Evolutionary conservation across 2,329 filamentous ascomycete genomes (phyloP), one percentile per base, ranked within the genome.

Genomic region (Diplodia corticola): DNA sequence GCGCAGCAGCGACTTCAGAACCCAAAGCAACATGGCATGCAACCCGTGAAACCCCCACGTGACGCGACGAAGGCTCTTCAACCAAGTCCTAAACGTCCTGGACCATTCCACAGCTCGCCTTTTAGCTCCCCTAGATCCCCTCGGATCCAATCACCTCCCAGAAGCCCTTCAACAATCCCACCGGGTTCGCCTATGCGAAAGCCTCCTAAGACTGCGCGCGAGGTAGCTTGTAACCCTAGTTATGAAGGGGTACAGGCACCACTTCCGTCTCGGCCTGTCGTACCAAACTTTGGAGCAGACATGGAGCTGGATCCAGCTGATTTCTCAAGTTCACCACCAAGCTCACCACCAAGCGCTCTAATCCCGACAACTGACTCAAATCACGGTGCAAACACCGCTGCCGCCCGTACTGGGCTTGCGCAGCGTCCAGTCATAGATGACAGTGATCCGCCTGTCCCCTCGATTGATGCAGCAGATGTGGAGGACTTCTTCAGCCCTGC

Each of bases 51-150:
- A 35, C 12, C 12, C 12, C n/a, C 44, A 24, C 40, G 17, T n/a
- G 17, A 20, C 24, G 35, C 7, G 4, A 5, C 57, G 10, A 28
- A 24, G 44, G 12, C 26, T n/a, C 57, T n/a, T 12, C 12, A 49
- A 33, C 57, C 5, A 49, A 35, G n/a, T 5, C 33, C n/a, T 33
- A 17, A 26, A 5, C 33, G 50, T 26, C 26, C 17, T n/a, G 15
- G 7, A 3, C 57, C 44, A 49, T 63, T 63, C 33, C 26, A 63
- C 60, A 63, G 60, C 49, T 63, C 60, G 15, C 60, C 60, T 5
- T 51, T 63, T 33, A 63, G 48, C 33, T 35, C 48, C 15, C 44
- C 49, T 17, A 30, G 20, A 22, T 22, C 40, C 10, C 22, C 17
- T 26, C 40, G 12, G 15, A 44, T 53, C 7, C 26, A 20, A 17